Evolutionary conservation across 1,139 yeast genomes (phyloP), one percentile per base, ranked within the genome.

Genomic region (Geotrichum europaeum): DNA sequence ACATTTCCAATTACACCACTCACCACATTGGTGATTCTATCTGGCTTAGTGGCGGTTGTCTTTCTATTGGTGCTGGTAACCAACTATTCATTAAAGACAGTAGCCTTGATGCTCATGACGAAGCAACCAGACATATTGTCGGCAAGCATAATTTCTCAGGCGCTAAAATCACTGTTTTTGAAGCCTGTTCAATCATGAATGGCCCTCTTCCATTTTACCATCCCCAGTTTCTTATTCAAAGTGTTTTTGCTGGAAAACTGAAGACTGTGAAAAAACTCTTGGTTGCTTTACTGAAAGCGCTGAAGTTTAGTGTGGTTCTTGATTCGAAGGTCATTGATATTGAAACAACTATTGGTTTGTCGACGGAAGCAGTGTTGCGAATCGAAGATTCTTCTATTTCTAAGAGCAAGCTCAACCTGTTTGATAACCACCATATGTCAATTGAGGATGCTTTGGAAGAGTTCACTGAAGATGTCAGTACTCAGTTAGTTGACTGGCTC

Each of bases 141-240:
- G 70, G 71, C 9, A 66, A 74, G 15, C 67, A 73, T 45, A 70
- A 70, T 56, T 65, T 70, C 25, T 63, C 68, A 7, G 59, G 61
- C 4, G 60, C 66, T 24, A 75, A 77, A 6, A 78, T 79, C 63
- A 85, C 83, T 64, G 77, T 84, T 1, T 82, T 89, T 67, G 84
- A 82, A 62, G 78, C 91, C 61, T 89, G 88, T 53, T 77, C 89
- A 20, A 85, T 90, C 1, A 75, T 94, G 59, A 91, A 91, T 74
- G 97, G 97, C 34, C 95, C 96, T 0, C 73, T 94, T 45, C 97
- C 98, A 0, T 76, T 91, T 0, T 94, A 89, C 68, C 98, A 94
- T 69, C 99, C 99, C 0, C 97, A 91, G 72, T 81, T 90, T 63
- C 75, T 94, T 51, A 86, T 91, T 57, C 97, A 92, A 70, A 78